Evolutionary conservation across 495 filamentous ascomycete genomes (phyloP), one percentile per base, ranked within the genome.

Genomic region (Penicillium soppii): DNA sequence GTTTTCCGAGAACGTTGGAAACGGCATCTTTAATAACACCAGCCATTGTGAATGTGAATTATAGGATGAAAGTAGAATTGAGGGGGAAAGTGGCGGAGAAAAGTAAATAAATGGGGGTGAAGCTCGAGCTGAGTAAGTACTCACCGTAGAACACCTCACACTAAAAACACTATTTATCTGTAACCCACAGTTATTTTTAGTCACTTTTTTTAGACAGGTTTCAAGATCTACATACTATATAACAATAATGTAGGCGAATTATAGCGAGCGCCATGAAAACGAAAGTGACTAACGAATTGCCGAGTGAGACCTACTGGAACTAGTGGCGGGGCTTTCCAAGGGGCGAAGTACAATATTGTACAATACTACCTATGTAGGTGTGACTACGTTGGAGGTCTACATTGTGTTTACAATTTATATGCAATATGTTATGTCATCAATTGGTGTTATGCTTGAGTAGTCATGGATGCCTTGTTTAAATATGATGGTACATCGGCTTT

Each of bases 1-100:
- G 55, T 60, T 78, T 82, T 56, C 77, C 78, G 52, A 87, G 70
- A 21, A 86, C 51, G 47, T 79, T 87, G 67, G 77, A 77, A 59
- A 89, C 65, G 36, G 69, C 73, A 33, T 73, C 71, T 57, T 72
- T 77, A 27, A 77, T 69, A 37, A 71, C 67, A 17, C 65, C 56
- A 20, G 77, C 72, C 74, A 80, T 79, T 43, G 17, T 69, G 54
- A 50, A 19, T 42, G n/a, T n/a, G 33, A 48, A 39, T 48, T 35
- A 25, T 35, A 7, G 12, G 17, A 37, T 16, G 16, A 16, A 23
- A 22, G 8, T 3, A 32, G 43, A 27, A 22, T 17, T 21, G 23
- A 29, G 38, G 39, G 13, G 37, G 43, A 38, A 39, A 33, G 33
- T 22, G 38, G 52, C 3, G 32, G 43, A 43, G 45, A 50, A 59